These are phyloP conservation scores for Drechslerella coelobrocha DNA, from an alignment of 2,329 filamentous ascomycete species.

Conservation along the genomic window DNA sequence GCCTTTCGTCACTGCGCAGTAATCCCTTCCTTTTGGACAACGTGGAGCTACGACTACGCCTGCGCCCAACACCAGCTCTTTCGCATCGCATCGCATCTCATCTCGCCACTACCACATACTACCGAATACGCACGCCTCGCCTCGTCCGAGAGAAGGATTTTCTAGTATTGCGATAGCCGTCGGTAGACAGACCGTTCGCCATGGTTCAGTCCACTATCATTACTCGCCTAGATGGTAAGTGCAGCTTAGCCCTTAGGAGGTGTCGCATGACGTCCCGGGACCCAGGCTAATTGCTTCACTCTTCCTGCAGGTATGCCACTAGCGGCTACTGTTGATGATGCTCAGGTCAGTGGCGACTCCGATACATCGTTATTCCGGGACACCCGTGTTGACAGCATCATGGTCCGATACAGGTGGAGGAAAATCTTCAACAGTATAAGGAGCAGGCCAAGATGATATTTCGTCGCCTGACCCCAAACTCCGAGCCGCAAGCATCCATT, in stretches of 20 bases:
- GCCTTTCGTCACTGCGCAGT: slow-evolving; percentile 47
- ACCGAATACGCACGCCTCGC: background rate
- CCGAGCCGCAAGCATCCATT: slow-evolving; percentile 89
- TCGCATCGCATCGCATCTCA: slow-evolving; percentile 28
- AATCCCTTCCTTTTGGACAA: slow-evolving; percentile 36
- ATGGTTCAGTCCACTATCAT: slow-evolving; percentile 97
- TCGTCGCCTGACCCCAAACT: slow-evolving; percentile 83
- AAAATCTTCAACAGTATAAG: slow-evolving; percentile 84
- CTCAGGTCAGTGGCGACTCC: slow-evolving; percentile 65
- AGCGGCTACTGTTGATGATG: slow-evolving; percentile 92
- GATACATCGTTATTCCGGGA: slow-evolving; percentile 7
- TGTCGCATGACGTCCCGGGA: slow-evolving; percentile 36
- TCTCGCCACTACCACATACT: slow-evolving; percentile 4
- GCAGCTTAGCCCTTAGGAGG: slow-evolving; percentile 18
- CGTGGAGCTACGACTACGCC: slow-evolving; percentile 37
- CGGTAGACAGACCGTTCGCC: slow-evolving; percentile 1
- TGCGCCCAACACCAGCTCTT: slow-evolving; percentile 4
- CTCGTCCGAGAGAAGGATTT: background rate
- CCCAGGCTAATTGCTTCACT: slow-evolving; percentile 51
- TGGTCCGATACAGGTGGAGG: slow-evolving; percentile 65
- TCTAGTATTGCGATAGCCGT: background rate
- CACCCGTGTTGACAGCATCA: slow-evolving; percentile 30
- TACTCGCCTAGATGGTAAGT: slow-evolving; percentile 82
- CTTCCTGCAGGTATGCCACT: slow-evolving; percentile 82
- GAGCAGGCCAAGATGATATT: slow-evolving; percentile 88